Evolutionary conservation across 2,329 filamentous ascomycete species (phyloP).

Genomic region (Xylaria polymorpha): DNA sequence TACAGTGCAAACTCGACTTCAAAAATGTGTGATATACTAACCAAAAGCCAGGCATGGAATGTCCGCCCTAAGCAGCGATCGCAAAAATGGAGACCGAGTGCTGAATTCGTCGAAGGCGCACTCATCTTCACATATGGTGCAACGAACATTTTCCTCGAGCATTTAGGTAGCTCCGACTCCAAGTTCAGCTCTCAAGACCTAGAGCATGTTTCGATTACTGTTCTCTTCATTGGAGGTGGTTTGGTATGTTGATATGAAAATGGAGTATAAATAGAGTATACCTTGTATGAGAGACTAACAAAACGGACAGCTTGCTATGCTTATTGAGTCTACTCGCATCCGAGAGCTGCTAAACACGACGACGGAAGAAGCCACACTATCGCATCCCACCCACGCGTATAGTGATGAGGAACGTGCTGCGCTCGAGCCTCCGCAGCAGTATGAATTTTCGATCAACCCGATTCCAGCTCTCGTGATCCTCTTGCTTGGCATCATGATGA

Average conservation of each 20-base stretch:
- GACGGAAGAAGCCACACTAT: slow-evolving; percentile 53
- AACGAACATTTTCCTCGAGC: slow-evolving; percentile 93
- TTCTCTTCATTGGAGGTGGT: slow-evolving; percentile 94
- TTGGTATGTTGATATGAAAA: slow-evolving; percentile 66
- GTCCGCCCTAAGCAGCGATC: slow-evolving; percentile 71
- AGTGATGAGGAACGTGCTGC: slow-evolving; percentile 60
- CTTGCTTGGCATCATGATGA: slow-evolving; percentile 93
- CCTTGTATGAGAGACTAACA: slow-evolving; percentile 18
- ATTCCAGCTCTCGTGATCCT: slow-evolving; percentile 89
- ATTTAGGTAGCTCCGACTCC: slow-evolving; percentile 77
- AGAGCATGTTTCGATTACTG: slow-evolving; percentile 91
- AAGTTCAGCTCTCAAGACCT: slow-evolving; percentile 83
- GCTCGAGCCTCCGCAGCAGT: slow-evolving; percentile 71
- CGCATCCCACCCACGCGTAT: slow-evolving; percentile 50
- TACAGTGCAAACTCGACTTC: neutral
- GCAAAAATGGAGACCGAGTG: slow-evolving; percentile 77
- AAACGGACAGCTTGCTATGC: slow-evolving; percentile 64
- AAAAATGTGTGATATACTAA: slow-evolving; percentile 36
- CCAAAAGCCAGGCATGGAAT: slow-evolving; percentile 77
- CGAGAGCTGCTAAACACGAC: slow-evolving; percentile 73
- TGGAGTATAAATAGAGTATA: neutral
- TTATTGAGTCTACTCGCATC: slow-evolving; percentile 79
- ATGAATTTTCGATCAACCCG: slow-evolving; percentile 84
- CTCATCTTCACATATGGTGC: slow-evolving; percentile 91
- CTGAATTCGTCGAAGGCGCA: slow-evolving; percentile 89